Evolutionary conservation across 176 grass and related monocot species (phyloP).

Genomic region (Phragmites australis): DNA sequence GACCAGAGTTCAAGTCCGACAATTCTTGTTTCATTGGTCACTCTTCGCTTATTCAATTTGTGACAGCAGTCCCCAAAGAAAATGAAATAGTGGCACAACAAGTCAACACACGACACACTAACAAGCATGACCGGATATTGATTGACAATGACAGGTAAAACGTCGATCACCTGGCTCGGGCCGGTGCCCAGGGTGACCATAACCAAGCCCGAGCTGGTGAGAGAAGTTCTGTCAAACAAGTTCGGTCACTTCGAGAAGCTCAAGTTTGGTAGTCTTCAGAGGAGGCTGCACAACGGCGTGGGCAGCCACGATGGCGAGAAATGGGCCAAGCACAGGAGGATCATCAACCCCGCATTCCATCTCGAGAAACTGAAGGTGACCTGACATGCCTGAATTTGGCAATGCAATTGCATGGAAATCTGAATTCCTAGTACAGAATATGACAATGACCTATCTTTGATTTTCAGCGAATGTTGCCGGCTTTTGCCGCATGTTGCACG

Average conservation of each 20-base stretch:
- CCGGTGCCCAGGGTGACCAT: conserved; percentile 52
- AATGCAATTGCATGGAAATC: background rate
- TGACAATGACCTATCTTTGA: background rate
- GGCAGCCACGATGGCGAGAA: conserved; percentile 64
- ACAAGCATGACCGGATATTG: background rate
- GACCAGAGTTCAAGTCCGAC: background rate
- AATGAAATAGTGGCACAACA: background rate
- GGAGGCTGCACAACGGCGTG: conserved; percentile 42
- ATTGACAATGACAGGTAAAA: conserved; percentile 55
- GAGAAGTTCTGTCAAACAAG: conserved; percentile 63
- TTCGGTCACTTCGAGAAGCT: conserved; percentile 48
- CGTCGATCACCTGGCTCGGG: conserved; percentile 64
- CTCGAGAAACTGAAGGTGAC: conserved; percentile 72
- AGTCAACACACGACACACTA: background rate
- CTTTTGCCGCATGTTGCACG: conserved; percentile 56
- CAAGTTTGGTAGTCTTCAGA: conserved; percentile 1
- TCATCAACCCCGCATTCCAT: conserved; percentile 81
- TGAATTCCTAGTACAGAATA: background rate
- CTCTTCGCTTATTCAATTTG: too few relatives aligned
- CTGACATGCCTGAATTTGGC: background rate
- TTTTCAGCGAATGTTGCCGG: conserved; percentile 57
- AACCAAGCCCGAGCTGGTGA: conserved; percentile 53
- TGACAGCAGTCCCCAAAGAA: background rate
- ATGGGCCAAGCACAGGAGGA: conserved; percentile 72
- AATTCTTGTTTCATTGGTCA: too few relatives aligned